Conservation (phyloP, 805 yeast genomes). For the Wilhelminamyces savonicus region DNA sequence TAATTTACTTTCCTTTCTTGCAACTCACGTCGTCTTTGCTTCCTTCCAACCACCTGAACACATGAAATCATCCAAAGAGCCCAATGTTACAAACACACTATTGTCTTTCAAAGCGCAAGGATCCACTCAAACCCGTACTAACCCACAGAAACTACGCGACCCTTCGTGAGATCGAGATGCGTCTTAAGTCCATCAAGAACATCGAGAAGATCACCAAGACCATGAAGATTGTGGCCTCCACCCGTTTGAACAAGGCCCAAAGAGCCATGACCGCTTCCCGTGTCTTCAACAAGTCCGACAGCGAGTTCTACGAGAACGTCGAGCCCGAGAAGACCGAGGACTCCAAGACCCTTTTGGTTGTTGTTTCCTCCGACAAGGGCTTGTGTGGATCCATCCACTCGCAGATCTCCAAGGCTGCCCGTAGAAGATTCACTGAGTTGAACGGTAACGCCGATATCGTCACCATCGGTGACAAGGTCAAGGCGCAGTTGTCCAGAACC, state of each 20-base stretch:
- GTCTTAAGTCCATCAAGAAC: conserved; percentile 97
- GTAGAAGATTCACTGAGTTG: conserved; percentile 54
- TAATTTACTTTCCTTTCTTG: no score
- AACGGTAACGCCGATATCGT: conserved; percentile 70
- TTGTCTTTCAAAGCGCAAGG: no score
- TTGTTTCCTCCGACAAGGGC: conserved; percentile 90
- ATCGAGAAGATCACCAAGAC: conserved; percentile 99
- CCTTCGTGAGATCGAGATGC: conserved; percentile 95
- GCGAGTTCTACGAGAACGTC: conserved; percentile 72
- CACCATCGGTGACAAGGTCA: conserved; percentile 91
- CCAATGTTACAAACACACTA: no score
- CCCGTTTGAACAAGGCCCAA: conserved; percentile 93
- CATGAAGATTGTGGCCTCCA: conserved; percentile 98
- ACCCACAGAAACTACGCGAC: conserved; percentile 98
- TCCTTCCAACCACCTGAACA: no score
- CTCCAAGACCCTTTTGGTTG: conserved; percentile 72
- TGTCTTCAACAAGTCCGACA: conserved; percentile 73
- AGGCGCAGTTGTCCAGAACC: conserved; percentile 82
- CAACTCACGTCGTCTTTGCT: no score
- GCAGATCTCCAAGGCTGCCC: conserved; percentile 84
- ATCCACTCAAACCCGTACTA: no score
- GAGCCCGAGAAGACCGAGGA: conserved; percentile 60
- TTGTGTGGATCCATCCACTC: conserved; percentile 98
- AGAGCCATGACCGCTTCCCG: conserved; percentile 88
- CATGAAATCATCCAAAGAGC: no score